Evolutionary conservation across 352 stramenopile genomes (phyloP).

Genomic region (Phytophthora constricta): DNA sequence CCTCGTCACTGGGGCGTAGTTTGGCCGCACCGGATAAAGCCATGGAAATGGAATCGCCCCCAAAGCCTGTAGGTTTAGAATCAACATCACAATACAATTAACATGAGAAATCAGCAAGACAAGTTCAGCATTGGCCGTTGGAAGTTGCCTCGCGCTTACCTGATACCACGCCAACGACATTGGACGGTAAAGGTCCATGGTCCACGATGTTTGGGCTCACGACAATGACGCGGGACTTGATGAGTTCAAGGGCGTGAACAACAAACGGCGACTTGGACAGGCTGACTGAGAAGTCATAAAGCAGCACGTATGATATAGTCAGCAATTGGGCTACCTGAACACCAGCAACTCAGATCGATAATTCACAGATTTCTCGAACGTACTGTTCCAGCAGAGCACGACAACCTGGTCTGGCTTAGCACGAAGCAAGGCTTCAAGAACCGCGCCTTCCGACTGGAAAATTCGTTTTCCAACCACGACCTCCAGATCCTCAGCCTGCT

Average conservation of each 20-base stretch:
- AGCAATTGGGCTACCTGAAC: background rate
- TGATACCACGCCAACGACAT: constrained; percentile 38
- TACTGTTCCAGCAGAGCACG: constrained; percentile 48
- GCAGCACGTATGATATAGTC: background rate
- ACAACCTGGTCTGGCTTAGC: constrained; percentile 31
- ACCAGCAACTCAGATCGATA: background rate
- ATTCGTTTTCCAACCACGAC: constrained; percentile 19
- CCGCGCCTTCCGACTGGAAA: constrained; percentile 24
- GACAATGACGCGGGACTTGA: constrained; percentile 29
- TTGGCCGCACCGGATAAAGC: constrained; percentile 22
- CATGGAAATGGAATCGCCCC: constrained; percentile 37
- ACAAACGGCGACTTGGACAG: constrained; percentile 35
- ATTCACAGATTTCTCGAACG: constrained; percentile 3
- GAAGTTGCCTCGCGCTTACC: constrained; percentile 23
- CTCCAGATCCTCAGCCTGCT: constrained; percentile 17
- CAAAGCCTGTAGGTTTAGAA: constrained; percentile 20
- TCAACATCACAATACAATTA: background rate
- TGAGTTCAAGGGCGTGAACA: constrained; percentile 31
- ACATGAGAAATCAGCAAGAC: background rate
- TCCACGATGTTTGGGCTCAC: constrained; percentile 36
- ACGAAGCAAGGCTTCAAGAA: constrained; percentile 28
- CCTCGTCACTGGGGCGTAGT: background rate
- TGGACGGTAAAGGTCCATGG: constrained; percentile 36
- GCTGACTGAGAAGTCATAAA: constrained; percentile 20
- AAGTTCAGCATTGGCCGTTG: background rate